Percentiles rank a stretch among this genome's conserved stretches.
Conservation (phyloP, 2,329 filamentous ascomycete genomes). For the Parastagonospora nodorum region DNA sequence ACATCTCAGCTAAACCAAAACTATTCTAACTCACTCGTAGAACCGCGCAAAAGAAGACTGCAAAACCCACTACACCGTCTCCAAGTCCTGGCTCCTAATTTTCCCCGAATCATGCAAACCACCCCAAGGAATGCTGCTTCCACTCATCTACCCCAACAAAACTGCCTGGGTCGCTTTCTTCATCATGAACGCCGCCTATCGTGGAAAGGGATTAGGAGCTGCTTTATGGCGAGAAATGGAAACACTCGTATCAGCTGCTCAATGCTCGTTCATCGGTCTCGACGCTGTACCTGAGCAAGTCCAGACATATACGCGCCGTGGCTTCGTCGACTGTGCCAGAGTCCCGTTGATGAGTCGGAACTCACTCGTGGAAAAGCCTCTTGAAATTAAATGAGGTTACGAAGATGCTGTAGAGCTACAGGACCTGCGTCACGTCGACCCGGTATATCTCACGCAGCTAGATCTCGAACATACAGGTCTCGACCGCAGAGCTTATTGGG, state of each 20-base stretch:
- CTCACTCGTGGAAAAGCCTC: slow-evolving; percentile 14
- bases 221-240: slow-evolving; percentile 38
- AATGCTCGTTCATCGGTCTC: slow-evolving; percentile 35
- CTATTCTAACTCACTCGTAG: slow-evolving; percentile 13
- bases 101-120: slow-evolving; percentile 25
- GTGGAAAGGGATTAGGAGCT: slow-evolving; percentile 40
- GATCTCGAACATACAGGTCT: slow-evolving; percentile 42
- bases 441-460: slow-evolving; percentile 22
- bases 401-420: slow-evolving; percentile 15
- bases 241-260: slow-evolving; percentile 19
- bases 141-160: slow-evolving; percentile 40
- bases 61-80: slow-evolving; percentile 36
- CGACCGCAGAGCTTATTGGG: slow-evolving; percentile 38
- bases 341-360: slow-evolving; percentile 36
- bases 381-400: slow-evolving; percentile 3
- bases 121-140: slow-evolving; percentile 39
- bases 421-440: slow-evolving; percentile 28
- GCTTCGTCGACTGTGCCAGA: slow-evolving; percentile 35
- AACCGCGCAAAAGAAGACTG: slow-evolving; percentile 42
- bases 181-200: slow-evolving; percentile 35
- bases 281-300: slow-evolving; percentile 47
- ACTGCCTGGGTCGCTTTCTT: slow-evolving; percentile 49
- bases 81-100: slow-evolving; percentile 38
- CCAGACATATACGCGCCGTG: slow-evolving; percentile 41
- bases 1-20: slow-evolving; percentile 1